Evolutionary conservation across 768 basidiomycete genomes (phyloP), one percentile per base, ranked within the genome.

Genomic region (Phlebiopsis flavidoalba): DNA sequence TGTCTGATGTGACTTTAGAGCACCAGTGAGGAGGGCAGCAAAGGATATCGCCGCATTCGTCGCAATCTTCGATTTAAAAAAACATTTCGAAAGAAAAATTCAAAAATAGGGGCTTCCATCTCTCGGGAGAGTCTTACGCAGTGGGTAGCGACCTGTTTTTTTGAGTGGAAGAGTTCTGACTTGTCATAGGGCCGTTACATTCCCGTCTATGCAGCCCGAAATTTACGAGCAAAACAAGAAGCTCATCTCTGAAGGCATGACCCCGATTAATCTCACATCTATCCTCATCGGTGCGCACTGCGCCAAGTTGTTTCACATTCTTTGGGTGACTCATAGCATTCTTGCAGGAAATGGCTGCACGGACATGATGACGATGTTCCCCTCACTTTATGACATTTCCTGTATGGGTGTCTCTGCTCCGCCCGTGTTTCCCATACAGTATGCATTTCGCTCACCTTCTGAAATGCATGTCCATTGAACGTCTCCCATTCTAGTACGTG

Each of bases 41-140:
- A 76, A 79, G 57, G 87, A 89, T 65, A 81, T 89, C 4, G 86
- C 86, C 0, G 80, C 83, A 0, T 89, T 90, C 61, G 75, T 88
- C 0, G 74, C 80, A 5, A 81, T 89, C 57, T 89, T 89, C 72
- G n/a, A n/a, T 89, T 89, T 52, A 85, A n/a, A n/a, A n/a, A n/a
- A 89, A 63, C 77, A 83, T 58, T 91, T 91, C 67, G 75, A 71
- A 56, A 74, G 75, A 71, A 56, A 74, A 85, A 65, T 88, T 89
- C 75, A 82, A 86, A 62, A 86, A 85, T 5, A 75, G 87, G 5
- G 68, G 74, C 5, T 73, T 75, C 59, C 75, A 76, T 52, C 63
- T 76, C 63, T 63, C 72, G 26, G 75, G 75, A 21, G 71, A 84
- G 69, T 82, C 80, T 5, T 83, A 83, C 45, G 83, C 74, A 12